phyloP scores from a whole-genome alignment of 257 asterid genomes.

The Haberlea rhodopensis region DNA sequence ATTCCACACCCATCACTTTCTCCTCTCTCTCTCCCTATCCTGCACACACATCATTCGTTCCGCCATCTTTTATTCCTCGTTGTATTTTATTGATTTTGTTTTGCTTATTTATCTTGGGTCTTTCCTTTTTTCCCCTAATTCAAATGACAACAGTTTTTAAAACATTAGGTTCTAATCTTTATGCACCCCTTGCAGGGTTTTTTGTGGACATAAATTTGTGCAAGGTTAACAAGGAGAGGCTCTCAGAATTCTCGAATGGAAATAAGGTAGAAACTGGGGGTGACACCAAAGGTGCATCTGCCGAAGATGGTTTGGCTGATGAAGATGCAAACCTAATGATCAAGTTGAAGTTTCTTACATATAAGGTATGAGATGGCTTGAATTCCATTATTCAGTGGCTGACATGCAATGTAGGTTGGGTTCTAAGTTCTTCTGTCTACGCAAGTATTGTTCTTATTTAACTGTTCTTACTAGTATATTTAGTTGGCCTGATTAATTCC shows the following conservation, averaged over 20 bases:
- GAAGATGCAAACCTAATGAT: slow-evolving; percentile 99
- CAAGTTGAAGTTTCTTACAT: slow-evolving; percentile 91
- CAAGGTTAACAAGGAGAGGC: slow-evolving; percentile 63
- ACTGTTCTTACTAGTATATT: too few relatives aligned
- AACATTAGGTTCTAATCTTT: slow-evolving; percentile 26
- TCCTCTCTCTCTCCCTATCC: background rate
- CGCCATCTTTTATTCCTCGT: background rate
- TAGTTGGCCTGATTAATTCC: background rate
- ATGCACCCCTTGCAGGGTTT: slow-evolving; percentile 55
- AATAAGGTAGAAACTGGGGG: slow-evolving; percentile 33
- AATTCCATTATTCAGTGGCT: slow-evolving; percentile 11
- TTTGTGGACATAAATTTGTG: slow-evolving; percentile 82
- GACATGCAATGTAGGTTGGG: too few relatives aligned
- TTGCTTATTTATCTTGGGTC: slow-evolving; percentile 9
- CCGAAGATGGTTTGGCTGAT: slow-evolving; percentile 67
- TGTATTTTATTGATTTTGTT: background rate
- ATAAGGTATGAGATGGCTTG: slow-evolving; percentile 62
- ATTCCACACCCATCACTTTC: background rate
- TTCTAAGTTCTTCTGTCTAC: too few relatives aligned
- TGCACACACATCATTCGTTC: background rate
- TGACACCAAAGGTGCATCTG: slow-evolving; percentile 35
- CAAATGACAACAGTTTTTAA: slow-evolving; percentile 16
- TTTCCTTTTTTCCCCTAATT: slow-evolving; percentile 20
- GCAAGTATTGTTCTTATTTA: too few relatives aligned
- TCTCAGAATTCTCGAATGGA: slow-evolving; percentile 39